Evolutionary conservation across 2,329 filamentous ascomycete genomes (phyloP).

Genomic region (Xylariales sp.): DNA sequence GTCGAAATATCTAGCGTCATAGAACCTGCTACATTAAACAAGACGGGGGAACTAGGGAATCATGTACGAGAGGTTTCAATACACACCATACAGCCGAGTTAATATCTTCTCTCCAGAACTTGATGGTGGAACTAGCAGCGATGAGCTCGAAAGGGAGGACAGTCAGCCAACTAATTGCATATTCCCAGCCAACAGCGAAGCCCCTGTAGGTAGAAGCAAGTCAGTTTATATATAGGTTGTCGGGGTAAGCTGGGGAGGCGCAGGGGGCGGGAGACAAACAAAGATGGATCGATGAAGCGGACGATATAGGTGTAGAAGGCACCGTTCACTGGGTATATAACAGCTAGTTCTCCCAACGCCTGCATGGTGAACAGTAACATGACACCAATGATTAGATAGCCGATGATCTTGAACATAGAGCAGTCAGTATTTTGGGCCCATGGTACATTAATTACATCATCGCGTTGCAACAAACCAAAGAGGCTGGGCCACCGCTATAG

Average conservation of each 20-base stretch:
- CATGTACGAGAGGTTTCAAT: too few relatives aligned
- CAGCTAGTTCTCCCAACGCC: slow-evolving; percentile 70
- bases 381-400: slow-evolving; percentile 66
- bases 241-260: neutral
- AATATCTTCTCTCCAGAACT: slow-evolving; percentile 63
- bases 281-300: slow-evolving; percentile 70
- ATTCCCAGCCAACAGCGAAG: slow-evolving; percentile 66
- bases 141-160: slow-evolving; percentile 66
- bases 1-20: too few relatives aligned
- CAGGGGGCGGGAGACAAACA: slow-evolving; percentile 48
- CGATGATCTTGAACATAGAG: slow-evolving; percentile 52
- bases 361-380: slow-evolving; percentile 70
- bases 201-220: slow-evolving; percentile 49
- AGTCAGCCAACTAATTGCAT: slow-evolving; percentile 61
- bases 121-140: slow-evolving; percentile 64
- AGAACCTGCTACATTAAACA: too few relatives aligned
- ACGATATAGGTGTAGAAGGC: slow-evolving; percentile 72
- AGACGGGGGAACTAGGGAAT: too few relatives aligned
- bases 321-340: slow-evolving; percentile 70
- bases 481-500: slow-evolving; percentile 68
- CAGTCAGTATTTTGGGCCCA: slow-evolving; percentile 22
- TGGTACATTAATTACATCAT: neutral
- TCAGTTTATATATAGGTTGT: neutral
- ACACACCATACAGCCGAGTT: slow-evolving; percentile 61
- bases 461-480: slow-evolving; percentile 50